Evolutionary conservation across 148 eudicot species (phyloP).

Genomic region (Nepenthes gracilis): DNA sequence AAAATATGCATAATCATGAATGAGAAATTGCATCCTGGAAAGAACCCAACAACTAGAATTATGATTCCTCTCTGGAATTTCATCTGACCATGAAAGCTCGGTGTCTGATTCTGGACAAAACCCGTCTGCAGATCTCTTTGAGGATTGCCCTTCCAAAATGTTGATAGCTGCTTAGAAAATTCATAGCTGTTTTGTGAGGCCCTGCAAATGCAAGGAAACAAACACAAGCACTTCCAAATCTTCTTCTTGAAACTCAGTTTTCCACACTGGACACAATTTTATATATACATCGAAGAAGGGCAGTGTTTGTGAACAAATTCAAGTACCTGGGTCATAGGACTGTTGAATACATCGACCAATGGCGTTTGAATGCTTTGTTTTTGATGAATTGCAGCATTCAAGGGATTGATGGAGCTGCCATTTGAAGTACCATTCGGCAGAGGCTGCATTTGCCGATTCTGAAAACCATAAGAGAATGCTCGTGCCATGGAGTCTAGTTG

Average conservation of each 20-base stretch:
- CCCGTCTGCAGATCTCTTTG: conserved; percentile 60
- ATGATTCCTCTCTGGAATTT: not conserved
- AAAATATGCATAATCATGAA: not conserved
- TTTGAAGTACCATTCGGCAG: not conserved
- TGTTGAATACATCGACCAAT: conserved; percentile 4
- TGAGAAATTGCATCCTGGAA: not conserved
- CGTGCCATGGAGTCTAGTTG: conserved; percentile 1
- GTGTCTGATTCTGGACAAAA: conserved; percentile 39
- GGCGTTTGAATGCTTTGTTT: conserved; percentile 1
- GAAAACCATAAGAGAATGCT: not conserved
- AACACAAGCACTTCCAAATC: too few species aligned
- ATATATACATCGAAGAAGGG: too few species aligned
- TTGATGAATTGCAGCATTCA: conserved; percentile 2
- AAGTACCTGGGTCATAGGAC: conserved; percentile 7
- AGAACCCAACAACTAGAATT: not conserved
- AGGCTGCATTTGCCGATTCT: conserved; percentile 1
- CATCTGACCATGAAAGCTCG: conserved; percentile 3
- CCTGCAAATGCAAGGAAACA: not conserved
- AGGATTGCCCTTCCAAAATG: conserved; percentile 62
- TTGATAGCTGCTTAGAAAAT: conserved; percentile 24
- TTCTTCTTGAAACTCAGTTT: too few species aligned
- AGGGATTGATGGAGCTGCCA: not conserved
- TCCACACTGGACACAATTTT: too few species aligned
- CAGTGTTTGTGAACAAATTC: too few species aligned
- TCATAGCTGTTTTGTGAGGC: not conserved